Conservation (phyloP, 1,284 basidiomycete species). For the Fomes fomentarius region DNA sequence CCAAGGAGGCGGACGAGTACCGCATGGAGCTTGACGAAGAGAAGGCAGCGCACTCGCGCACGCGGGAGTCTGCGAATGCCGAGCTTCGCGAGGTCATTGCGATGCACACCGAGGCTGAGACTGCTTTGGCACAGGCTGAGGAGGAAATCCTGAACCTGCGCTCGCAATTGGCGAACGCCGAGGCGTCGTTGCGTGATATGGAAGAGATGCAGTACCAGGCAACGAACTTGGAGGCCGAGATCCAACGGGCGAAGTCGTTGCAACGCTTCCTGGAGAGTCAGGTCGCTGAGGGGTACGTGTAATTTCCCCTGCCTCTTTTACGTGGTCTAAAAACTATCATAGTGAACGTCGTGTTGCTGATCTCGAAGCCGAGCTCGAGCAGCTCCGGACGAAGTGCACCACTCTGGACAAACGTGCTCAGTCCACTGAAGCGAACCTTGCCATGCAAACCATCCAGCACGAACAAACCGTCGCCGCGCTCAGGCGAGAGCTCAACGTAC, state of each 20-base stretch:
- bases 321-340: slow-evolving; percentile 7
- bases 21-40: slow-evolving; percentile 41
- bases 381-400: slow-evolving; percentile 45
- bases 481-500: slow-evolving; percentile 54
- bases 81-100: slow-evolving; percentile 28
- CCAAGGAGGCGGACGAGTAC: slow-evolving; percentile 29
- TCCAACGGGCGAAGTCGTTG: slow-evolving; percentile 62
- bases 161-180: slow-evolving; percentile 31
- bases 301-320: slow-evolving; percentile 3
- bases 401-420: slow-evolving; percentile 60
- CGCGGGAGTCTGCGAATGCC: slow-evolving; percentile 27
- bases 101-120: slow-evolving; percentile 34
- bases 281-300: slow-evolving; percentile 54
- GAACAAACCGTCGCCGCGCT: slow-evolving; percentile 62
- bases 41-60: slow-evolving; percentile 35
- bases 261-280: slow-evolving; percentile 64
- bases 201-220: slow-evolving; percentile 57
- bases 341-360: slow-evolving; percentile 52
- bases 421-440: slow-evolving; percentile 64
- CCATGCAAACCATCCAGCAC: slow-evolving; percentile 63
- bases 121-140: slow-evolving; percentile 30
- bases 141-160: slow-evolving; percentile 33
- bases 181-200: slow-evolving; percentile 29
- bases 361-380: slow-evolving; percentile 52
- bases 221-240: slow-evolving; percentile 62